phyloP scores from a whole-genome alignment of 2,329 filamentous ascomycete species.

The Penicillium decumbens region DNA sequence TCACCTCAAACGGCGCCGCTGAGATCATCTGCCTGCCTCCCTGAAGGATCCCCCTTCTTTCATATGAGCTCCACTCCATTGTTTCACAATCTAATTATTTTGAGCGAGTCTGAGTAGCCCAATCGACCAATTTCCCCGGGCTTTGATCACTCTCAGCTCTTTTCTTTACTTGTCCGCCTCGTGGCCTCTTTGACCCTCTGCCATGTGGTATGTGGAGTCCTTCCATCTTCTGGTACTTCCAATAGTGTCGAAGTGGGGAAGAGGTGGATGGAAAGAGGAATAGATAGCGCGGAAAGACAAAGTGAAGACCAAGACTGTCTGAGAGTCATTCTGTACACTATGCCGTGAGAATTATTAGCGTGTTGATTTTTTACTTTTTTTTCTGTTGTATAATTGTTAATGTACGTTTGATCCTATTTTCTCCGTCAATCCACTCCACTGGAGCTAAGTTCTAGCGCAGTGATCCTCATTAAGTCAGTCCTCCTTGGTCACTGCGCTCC shows the following conservation, averaged over 20 bases:
- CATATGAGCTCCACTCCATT: neutral
- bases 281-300: neutral
- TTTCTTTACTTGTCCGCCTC: neutral
- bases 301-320: neutral
- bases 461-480: neutral
- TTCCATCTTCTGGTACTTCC: neutral
- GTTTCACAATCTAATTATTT: neutral
- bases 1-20: conserved; percentile 38
- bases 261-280: neutral
- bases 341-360: neutral
- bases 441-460: neutral
- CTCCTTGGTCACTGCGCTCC: neutral
- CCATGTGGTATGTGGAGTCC: neutral
- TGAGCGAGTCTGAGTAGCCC: neutral
- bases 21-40: neutral
- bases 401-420: neutral
- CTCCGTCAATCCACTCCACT: neutral
- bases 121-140: neutral
- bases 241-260: conserved; percentile 1
- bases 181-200: neutral
- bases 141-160: too few species aligned
- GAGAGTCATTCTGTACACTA: neutral
- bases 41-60: neutral
- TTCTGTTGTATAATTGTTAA: neutral
- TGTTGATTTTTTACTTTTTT: neutral